Percentiles rank a stretch among this genome's conserved stretches.
Evolutionary conservation across 2,329 filamentous ascomycete species (phyloP).

Genomic region (Aureobasidium sp.): DNA sequence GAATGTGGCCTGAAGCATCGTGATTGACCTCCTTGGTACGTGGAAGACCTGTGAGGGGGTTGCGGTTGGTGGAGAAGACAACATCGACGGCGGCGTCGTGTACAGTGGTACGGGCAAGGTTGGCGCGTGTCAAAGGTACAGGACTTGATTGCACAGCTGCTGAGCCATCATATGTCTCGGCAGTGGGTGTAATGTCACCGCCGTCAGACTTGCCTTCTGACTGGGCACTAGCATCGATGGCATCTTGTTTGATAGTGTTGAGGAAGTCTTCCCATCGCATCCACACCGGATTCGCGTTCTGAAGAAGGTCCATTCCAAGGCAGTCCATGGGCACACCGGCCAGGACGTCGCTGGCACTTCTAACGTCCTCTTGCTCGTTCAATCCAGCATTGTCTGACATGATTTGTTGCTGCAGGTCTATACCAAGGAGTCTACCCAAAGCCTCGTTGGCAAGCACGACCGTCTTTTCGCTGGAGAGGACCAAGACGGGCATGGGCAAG

Average conservation of each 20-base stretch:
- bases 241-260: constrained; percentile 34
- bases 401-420: constrained; percentile 36
- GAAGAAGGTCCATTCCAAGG: constrained; percentile 63
- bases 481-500: constrained; percentile 61
- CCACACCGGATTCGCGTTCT: constrained; percentile 50
- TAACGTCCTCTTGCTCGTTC: constrained; percentile 17
- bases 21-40: constrained; percentile 13
- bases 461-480: constrained; percentile 60
- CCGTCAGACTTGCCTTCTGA: constrained; percentile 9
- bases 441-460: constrained; percentile 68
- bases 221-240: constrained; percentile 15
- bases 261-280: constrained; percentile 44
- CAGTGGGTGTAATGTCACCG: constrained; percentile 13
- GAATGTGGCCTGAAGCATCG: constrained; percentile 29
- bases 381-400: constrained; percentile 24
- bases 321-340: constrained; percentile 59
- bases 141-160: neutral
- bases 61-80: constrained; percentile 47
- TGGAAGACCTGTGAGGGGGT: constrained; percentile 29
- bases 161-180: neutral
- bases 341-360: constrained; percentile 49
- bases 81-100: constrained; percentile 62
- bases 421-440: constrained; percentile 59
- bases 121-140: constrained; percentile 12
- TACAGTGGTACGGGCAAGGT: constrained; percentile 28